A percentile compares a stretch with the other conserved stretches of the same genome.
Conservation (phyloP, 1,284 basidiomycete species). For the Hypsizygus ulmarius region DNA sequence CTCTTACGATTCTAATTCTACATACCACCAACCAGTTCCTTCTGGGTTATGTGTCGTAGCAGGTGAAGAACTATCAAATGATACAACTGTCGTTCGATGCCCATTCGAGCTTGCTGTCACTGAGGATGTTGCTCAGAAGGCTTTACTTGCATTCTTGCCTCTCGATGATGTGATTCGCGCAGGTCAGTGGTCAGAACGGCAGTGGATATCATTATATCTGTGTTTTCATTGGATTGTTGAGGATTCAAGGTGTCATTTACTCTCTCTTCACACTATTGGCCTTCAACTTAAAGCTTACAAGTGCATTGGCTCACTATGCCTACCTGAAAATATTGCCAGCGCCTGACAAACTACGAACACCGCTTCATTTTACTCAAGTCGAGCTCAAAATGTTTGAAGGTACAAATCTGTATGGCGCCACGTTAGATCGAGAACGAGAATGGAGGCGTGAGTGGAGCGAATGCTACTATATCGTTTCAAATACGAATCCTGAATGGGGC, state of each 20-base stretch:
- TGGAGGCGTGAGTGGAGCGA: conserved; percentile 61
- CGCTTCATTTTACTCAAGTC: conserved; percentile 64
- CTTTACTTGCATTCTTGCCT: conserved; percentile 42
- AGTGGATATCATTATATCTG: conserved; percentile 71
- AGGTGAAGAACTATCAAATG: conserved; percentile 41
- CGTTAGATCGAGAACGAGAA: conserved; percentile 54
- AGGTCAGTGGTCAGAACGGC: conserved; percentile 61
- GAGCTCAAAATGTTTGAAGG: conserved; percentile 71
- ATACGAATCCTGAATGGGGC: conserved; percentile 42
- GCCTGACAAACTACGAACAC: conserved; percentile 58
- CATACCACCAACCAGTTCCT: conserved; percentile 31
- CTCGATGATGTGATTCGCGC: conserved; percentile 22
- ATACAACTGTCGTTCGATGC: conserved; percentile 65
- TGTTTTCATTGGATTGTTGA: conserved; percentile 67
- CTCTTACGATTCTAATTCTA: no score
- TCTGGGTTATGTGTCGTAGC: conserved; percentile 64
- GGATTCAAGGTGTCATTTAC: conserved; percentile 27
- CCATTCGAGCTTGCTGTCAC: conserved; percentile 77
- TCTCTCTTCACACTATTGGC: not conserved
- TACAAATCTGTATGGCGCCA: conserved; percentile 77
- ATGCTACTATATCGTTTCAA: conserved; percentile 43
- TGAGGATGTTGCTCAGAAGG: conserved; percentile 43
- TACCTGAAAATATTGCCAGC: conserved; percentile 72
- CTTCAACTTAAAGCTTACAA: conserved; percentile 13
- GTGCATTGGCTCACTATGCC: conserved; percentile 40